Percentiles rank a stretch among this genome's conserved stretches.
Evolutionary conservation across 257 asterid genomes (phyloP).

Genomic region (Scutellaria baicalensis): DNA sequence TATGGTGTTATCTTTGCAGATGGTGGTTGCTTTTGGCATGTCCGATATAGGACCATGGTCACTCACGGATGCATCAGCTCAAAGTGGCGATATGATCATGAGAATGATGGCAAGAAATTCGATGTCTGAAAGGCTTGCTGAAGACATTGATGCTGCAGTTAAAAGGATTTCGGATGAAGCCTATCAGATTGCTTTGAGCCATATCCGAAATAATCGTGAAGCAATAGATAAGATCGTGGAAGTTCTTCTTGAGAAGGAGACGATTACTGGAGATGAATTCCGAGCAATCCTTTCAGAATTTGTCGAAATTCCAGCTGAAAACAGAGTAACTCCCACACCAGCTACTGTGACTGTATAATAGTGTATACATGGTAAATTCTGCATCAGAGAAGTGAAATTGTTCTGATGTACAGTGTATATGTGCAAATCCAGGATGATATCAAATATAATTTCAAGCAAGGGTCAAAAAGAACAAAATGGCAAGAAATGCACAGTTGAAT

Average conservation of each 20-base stretch:
- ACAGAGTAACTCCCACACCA: conserved; percentile 49
- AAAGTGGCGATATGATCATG: conserved; percentile 84
- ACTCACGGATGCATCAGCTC: conserved; percentile 67
- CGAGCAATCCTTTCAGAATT: conserved; percentile 81
- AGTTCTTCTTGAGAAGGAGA: conserved; percentile 87
- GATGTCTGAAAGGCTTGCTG: conserved; percentile 94
- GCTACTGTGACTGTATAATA: conserved; percentile 54
- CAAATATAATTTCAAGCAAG: background rate
- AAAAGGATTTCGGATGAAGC: conserved; percentile 77
- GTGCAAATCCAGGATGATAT: too few species aligned
- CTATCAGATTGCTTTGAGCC: conserved; percentile 71
- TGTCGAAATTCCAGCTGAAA: conserved; percentile 74
- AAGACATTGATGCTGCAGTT: conserved; percentile 85
- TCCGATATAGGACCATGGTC: conserved; percentile 98
- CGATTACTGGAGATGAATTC: conserved; percentile 87
- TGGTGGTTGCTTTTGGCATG: conserved; percentile 97
- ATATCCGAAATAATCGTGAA: conserved; percentile 74
- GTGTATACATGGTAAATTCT: background rate
- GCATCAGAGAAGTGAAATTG: background rate
- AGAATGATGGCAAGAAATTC: conserved; percentile 98
- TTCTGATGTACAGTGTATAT: too few species aligned
- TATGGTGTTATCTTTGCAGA: conserved; percentile 25
- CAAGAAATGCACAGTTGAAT: background rate
- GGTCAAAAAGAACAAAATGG: background rate
- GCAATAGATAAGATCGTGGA: conserved; percentile 93